phyloP scores from a whole-genome alignment of 257 asterid genomes.

The Solanum chilense region DNA sequence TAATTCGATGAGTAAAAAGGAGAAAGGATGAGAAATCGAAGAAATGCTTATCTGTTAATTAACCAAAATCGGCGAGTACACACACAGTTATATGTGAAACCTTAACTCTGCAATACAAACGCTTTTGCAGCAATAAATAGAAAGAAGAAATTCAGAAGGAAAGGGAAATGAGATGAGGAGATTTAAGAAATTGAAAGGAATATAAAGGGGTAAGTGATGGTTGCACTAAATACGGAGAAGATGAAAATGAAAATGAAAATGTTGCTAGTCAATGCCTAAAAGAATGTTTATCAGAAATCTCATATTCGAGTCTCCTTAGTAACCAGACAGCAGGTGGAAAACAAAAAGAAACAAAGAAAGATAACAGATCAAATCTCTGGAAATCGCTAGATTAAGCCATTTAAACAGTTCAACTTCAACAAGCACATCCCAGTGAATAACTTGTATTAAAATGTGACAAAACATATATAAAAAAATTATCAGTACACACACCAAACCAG shows the following conservation, averaged over 20 bases:
- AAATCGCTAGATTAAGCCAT: neutral
- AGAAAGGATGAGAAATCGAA: neutral
- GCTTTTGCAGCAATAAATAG: neutral
- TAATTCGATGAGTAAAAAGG: neutral
- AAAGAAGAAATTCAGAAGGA: neutral
- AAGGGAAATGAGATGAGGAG: neutral
- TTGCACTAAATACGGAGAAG: constrained; percentile 26
- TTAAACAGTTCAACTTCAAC: neutral
- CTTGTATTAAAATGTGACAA: neutral
- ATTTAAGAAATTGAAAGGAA: neutral
- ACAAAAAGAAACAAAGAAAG: neutral
- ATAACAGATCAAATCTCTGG: neutral
- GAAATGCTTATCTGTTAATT: neutral
- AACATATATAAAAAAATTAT: neutral
- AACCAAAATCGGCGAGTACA: neutral
- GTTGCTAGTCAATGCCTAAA: too few relatives aligned
- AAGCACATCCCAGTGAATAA: neutral
- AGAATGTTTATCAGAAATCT: too few relatives aligned
- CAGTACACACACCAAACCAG: neutral
- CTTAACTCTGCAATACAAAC: neutral
- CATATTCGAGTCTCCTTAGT: neutral
- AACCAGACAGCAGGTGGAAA: neutral
- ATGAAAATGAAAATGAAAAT: constrained; percentile 10
- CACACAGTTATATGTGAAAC: neutral
- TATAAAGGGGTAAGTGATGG: neutral